Percentiles rank a stretch among this genome's conserved stretches.
These are phyloP conservation scores for Gamarada debralockiae DNA, from an alignment of 495 filamentous ascomycete genomes.

Conservation along the genomic window DNA sequence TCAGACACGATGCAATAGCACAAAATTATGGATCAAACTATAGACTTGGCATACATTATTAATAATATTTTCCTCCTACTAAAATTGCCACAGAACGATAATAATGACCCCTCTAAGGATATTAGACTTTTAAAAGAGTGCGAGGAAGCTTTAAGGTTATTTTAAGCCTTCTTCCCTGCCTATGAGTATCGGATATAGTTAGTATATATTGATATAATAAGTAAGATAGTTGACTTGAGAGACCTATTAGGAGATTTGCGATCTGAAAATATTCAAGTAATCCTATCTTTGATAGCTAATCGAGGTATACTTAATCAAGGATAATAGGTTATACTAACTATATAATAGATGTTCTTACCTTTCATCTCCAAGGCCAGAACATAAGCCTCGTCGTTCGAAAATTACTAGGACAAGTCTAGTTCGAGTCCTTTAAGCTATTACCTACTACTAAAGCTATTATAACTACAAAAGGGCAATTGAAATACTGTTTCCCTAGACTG, in stretches of 20 bases:
- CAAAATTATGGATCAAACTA: no score
- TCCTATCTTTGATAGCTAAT: no score
- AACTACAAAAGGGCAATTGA: conserved; percentile 43
- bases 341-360: conserved; percentile 10
- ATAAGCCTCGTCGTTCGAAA: conserved; percentile 48
- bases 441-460: conserved; percentile 43
- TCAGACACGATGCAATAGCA: no score
- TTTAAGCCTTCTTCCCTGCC: conserved; percentile 17
- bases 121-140: conserved; percentile 17
- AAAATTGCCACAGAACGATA: conserved; percentile 45
- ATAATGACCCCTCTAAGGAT: conserved; percentile 28
- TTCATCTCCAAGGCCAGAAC: conserved; percentile 55
- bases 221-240: no score
- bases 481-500: conserved; percentile 51
- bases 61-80: conserved; percentile 61
- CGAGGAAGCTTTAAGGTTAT: conserved; percentile 24
- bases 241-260: no score
- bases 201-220: conserved; percentile 20
- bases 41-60: no score
- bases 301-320: no score
- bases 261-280: no score
- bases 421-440: conserved; percentile 57
- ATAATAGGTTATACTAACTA: conserved; percentile 7
- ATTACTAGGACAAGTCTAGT: conserved; percentile 25
- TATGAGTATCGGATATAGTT: conserved; percentile 3